Percentiles rank a stretch among this genome's conserved stretches.
Conservation (phyloP, 805 yeast species). For the Priceomyces fermenticarens region DNA sequence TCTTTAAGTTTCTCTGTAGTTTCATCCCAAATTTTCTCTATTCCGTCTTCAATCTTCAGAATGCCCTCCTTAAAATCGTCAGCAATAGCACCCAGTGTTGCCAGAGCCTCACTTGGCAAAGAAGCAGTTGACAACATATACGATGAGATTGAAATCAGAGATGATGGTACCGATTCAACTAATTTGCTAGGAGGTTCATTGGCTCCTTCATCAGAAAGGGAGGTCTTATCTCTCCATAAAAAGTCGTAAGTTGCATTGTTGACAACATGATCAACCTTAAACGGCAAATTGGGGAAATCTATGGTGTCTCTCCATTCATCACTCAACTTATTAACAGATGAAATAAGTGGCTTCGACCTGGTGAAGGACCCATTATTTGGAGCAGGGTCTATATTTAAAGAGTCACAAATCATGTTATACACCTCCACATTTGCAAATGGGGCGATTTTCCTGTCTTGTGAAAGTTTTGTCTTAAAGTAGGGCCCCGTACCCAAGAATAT, state of each 20-base stretch:
- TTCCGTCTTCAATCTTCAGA: slow-evolving; percentile 13
- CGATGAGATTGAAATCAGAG: too few species aligned
- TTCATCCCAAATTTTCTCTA: slow-evolving; percentile 14
- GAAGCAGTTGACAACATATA: too few species aligned
- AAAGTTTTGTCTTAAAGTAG: slow-evolving; percentile 48
- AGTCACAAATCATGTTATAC: slow-evolving; percentile 71
- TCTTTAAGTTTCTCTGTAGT: slow-evolving; percentile 14
- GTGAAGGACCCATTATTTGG: slow-evolving; percentile 55
- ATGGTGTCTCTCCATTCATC: slow-evolving; percentile 46
- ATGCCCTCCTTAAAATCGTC: slow-evolving; percentile 9
- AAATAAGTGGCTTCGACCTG: slow-evolving; percentile 11
- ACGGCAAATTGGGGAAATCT: slow-evolving; percentile 51
- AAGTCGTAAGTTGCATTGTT: slow-evolving; percentile 52
- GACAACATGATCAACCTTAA: slow-evolving; percentile 42
- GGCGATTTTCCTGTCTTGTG: slow-evolving; percentile 28
- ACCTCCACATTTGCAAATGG: slow-evolving; percentile 76
- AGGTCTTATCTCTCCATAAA: slow-evolving; percentile 21
- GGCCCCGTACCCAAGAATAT: slow-evolving; percentile 82
- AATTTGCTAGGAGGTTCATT: not conserved
- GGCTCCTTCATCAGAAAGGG: not conserved
- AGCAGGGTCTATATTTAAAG: slow-evolving; percentile 49
- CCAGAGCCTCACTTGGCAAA: not conserved
- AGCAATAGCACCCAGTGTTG: slow-evolving; percentile 1
- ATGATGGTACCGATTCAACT: too few species aligned
- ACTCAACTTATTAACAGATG: slow-evolving; percentile 25